These are phyloP conservation scores for Diaporthe helianthi DNA, from an alignment of 2,329 filamentous ascomycete genomes.

Conservation along the genomic window DNA sequence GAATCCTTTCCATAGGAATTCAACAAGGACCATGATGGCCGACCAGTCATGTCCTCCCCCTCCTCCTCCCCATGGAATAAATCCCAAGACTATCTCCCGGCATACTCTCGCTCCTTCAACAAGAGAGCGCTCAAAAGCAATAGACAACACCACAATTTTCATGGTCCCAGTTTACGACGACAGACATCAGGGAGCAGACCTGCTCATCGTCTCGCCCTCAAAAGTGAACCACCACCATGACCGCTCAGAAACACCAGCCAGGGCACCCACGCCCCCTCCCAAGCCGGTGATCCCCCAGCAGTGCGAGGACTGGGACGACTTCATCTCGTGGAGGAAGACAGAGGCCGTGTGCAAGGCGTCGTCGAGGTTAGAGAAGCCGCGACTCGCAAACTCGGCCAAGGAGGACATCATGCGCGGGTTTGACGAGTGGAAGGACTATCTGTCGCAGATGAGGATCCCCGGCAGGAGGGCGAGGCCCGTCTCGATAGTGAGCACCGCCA, in stretches of 20 bases:
- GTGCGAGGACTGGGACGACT: conserved; percentile 33
- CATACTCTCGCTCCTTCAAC: not conserved
- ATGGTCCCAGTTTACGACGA: conserved; percentile 34
- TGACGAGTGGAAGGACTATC: conserved; percentile 30
- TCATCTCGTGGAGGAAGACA: conserved; percentile 28
- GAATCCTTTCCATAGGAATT: conserved; percentile 12
- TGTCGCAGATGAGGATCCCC: conserved; percentile 14
- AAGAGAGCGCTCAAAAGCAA: not conserved
- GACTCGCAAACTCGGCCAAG: conserved; percentile 17
- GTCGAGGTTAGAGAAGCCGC: not conserved
- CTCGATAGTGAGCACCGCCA: conserved; percentile 26
- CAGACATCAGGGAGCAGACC: conserved; percentile 32
- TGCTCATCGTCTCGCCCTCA: conserved; percentile 30
- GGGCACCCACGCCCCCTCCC: conserved; percentile 32
- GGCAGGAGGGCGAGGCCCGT: conserved; percentile 16
- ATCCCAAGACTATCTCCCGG: not conserved
- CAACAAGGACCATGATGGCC: conserved; percentile 15
- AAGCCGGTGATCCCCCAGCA: conserved; percentile 28
- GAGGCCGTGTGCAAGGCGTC: conserved; percentile 18
- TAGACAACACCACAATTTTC: conserved; percentile 26
- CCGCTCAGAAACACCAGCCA: conserved; percentile 8
- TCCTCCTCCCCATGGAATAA: not conserved
- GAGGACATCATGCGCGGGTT: conserved; percentile 27
- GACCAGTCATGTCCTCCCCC: conserved; percentile 1
- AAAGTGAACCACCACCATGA: conserved; percentile 14